phyloP scores from a whole-genome alignment of 257 asterid species.

The Cordia subcordata region DNA sequence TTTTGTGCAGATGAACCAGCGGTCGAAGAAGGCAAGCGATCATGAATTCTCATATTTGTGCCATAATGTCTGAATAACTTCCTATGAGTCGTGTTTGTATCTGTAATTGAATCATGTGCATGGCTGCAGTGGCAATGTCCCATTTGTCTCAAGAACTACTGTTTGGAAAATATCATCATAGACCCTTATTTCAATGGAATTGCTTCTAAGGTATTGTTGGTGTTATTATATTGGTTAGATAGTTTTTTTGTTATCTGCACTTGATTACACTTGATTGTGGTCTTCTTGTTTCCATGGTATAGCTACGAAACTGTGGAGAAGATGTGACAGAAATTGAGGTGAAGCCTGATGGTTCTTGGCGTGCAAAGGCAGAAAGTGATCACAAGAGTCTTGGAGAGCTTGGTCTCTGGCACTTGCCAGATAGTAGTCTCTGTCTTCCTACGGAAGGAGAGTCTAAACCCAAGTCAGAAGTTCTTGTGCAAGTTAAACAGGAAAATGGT shows the following conservation, averaged over 20 bases:
- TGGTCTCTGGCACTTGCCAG: constrained; percentile 92
- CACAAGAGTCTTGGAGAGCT: constrained; percentile 72
- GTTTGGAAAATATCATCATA: constrained; percentile 76
- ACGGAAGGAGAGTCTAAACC: constrained; percentile 60
- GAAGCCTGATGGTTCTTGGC: constrained; percentile 99
- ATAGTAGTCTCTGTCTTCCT: constrained; percentile 51
- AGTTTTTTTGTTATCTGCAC: constrained; percentile 7
- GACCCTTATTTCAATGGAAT: constrained; percentile 92
- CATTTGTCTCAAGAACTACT: constrained; percentile 85
- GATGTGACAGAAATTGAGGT: constrained; percentile 89
- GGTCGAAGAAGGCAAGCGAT: constrained; percentile 57
- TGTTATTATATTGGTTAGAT: constrained; percentile 3
- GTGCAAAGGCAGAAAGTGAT: constrained; percentile 79
- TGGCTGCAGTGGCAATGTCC: constrained; percentile 99
- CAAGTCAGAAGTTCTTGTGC: constrained; percentile 44
- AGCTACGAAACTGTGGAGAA: constrained; percentile 74
- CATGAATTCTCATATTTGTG: not conserved
- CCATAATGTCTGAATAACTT: not conserved
- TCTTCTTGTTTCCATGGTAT: constrained; percentile 11
- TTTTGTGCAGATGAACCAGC: constrained; percentile 72
- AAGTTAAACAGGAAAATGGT: constrained; percentile 67
- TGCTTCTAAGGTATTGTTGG: constrained; percentile 59
- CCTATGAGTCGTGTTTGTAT: not conserved
- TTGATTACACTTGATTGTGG: constrained; percentile 4
- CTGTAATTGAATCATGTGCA: constrained; percentile 3